Evolutionary conservation across 768 basidiomycete genomes (phyloP).

Genomic region (Lepiota brunneoincarnata): DNA sequence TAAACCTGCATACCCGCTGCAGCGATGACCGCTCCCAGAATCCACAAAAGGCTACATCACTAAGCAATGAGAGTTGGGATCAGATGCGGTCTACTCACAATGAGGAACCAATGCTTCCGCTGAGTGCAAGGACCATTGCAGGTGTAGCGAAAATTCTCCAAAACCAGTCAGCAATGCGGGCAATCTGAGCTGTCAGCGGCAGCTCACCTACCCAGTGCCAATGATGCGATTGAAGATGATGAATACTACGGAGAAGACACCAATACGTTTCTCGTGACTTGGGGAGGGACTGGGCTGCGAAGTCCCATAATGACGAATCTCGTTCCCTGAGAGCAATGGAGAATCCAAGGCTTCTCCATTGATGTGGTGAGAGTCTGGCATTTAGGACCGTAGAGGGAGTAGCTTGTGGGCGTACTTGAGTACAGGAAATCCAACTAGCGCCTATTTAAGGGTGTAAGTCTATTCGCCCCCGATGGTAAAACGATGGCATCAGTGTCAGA

Average conservation of each 20-base stretch:
- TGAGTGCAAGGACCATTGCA: slow-evolving; percentile 26
- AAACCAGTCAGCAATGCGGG: neutral
- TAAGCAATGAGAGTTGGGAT: neutral
- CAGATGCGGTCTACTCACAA: slow-evolving; percentile 17
- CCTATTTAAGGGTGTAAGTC: no score
- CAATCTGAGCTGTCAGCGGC: neutral
- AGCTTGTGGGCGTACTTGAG: no score
- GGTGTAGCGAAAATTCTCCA: slow-evolving; percentile 35
- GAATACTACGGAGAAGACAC: slow-evolving; percentile 30
- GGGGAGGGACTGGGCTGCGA: neutral
- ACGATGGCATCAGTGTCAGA: neutral
- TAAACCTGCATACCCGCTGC: slow-evolving; percentile 34
- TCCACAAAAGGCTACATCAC: slow-evolving; percentile 29
- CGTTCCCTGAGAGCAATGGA: neutral
- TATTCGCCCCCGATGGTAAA: neutral
- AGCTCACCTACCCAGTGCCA: slow-evolving; percentile 30
- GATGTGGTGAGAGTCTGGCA: no score
- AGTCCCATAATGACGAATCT: neutral
- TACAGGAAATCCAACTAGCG: no score
- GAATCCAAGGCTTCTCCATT: neutral
- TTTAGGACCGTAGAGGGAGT: no score
- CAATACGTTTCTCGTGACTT: slow-evolving; percentile 19
- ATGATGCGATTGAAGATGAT: slow-evolving; percentile 37
- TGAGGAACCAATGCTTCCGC: slow-evolving; percentile 32
- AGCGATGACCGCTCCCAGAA: slow-evolving; percentile 32